Base-by-base conservation (phyloP, 192 early-diverging fungal genomes). In the Chytriomyces hyalinus region DNA sequence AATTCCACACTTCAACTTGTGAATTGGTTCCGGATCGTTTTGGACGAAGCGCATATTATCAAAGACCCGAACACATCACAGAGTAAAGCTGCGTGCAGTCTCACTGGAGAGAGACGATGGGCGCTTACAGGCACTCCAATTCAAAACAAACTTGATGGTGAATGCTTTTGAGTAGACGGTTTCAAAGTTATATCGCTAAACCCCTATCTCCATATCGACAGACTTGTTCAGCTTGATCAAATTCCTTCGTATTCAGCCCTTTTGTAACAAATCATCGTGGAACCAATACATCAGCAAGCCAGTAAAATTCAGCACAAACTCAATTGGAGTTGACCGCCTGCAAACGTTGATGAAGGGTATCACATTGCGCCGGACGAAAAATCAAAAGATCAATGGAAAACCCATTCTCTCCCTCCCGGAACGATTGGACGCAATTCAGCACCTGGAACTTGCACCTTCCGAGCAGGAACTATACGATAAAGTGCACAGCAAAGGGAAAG, bases 11-110 rank as follows among this genome's bases (percentile, higher is more conserved):
- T 96, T 17, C 88, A 89, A 24, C 81, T 83, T 6, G 85, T 96
- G 4, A 87, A 94, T 50, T 98, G 94, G 90, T 89, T 91, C 75
- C 84, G 97, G 47, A 85, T 96, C 13, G 91, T 98, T n/a, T 79
- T 98, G 47, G 96, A 98, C 72, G 96, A 98, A 80, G 96, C 96
- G 0, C 96, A 98, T 81, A 87, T 90, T 20, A 97, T 98, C 73
- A 97, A 97, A 70, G 92, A 92, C 72, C 82, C 90, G 8, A 85
- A 84, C 61, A 96, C 92, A 36, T 81, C 87, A 59, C 92, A 94
- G 20, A 84, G 93, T 5, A 90, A 91, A 65, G 94, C 93, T 0
- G 90, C 91, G 15, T 88, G 87, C 72, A 86, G 89, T 8, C 70
- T 98, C 13, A 82, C 80, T 7, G 91, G 92, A 13, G 79, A 84